Base-by-base conservation (phyloP, 2,329 filamentous ascomycete genomes). In the Fusarium sp. region DNA sequence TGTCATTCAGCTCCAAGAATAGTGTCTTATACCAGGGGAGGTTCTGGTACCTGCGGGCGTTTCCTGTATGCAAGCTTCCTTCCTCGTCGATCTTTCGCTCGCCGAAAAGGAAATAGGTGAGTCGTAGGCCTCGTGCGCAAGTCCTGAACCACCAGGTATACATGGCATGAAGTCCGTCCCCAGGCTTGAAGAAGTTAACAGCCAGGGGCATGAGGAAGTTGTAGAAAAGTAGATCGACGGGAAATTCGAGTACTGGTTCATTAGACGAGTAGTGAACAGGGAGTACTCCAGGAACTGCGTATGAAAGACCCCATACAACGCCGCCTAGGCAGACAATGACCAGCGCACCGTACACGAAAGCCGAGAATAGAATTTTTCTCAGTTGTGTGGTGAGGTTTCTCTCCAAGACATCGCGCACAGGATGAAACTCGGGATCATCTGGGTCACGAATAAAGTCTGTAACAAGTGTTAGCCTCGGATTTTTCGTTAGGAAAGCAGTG, bases 371-470 rank as follows among this genome's bases (percentile, higher is more conserved):
- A 49, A 99, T 99, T 81, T 99, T 99, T 58, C 95, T 90, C 34
- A 99, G 87, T 80, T 99, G 96, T 0, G 95, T 97, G 14, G 92
- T 90, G 49, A 99, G 91, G 72, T 92, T 97, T 34, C 96, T 91
- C 79, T 99, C 96, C 18, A 99, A 87, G 14, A 99, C 96, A 79
- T 99, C 96, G 38, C 97, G 92, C 7, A 99, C 95, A 0, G 96
- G 96, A 77, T 99, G 96, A 79, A 99, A 99, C 14, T 96, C 97
- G 10, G 97, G 96, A 79, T 99, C 96, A 78, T 99, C 97, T 8
- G 96, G 96, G 78, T 99, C 97, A 67, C 96, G 90, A 74, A 99
- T 99, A 79, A 99, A 99, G 83, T 98, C 91, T 93, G 65, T 3
- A 26, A 8, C 8, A 8, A 17, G 14, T 50, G 52, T 79, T 67